These are phyloP conservation scores for Aspergillus hortae DNA, from an alignment of 2,329 filamentous ascomycete genomes.

Conservation along the genomic window DNA sequence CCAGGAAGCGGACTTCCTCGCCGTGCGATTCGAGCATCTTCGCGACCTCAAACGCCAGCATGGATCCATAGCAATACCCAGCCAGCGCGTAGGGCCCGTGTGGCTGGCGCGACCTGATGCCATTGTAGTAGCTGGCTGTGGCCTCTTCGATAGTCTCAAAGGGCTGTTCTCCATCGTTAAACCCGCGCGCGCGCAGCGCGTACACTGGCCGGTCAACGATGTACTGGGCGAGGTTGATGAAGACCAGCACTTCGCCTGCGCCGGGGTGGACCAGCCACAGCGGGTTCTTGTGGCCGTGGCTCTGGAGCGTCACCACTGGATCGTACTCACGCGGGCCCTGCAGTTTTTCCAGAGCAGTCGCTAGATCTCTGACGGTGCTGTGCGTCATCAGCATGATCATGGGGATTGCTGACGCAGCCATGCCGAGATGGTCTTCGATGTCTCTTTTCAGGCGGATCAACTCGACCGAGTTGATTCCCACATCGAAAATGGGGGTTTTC, in stretches of 20 bases:
- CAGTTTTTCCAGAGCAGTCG: conserved; percentile 18
- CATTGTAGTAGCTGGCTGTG: conserved; percentile 37
- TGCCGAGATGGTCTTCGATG: conserved; percentile 27
- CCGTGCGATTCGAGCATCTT: conserved; percentile 43
- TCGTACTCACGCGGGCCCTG: conserved; percentile 19
- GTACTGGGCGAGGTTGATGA: conserved; percentile 27
- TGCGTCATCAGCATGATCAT: conserved; percentile 26
- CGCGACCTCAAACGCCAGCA: conserved; percentile 50
- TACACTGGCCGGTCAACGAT: conserved; percentile 15
- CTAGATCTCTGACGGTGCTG: conserved; percentile 23
- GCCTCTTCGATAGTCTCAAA: conserved; percentile 42
- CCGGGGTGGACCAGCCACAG: conserved; percentile 38
- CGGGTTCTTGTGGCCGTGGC: conserved; percentile 22
- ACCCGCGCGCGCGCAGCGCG: conserved; percentile 14
- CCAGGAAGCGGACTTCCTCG: conserved; percentile 44
- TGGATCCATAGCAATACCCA: conserved; percentile 51
- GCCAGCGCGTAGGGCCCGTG: conserved; percentile 51
- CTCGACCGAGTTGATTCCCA: conserved; percentile 35
- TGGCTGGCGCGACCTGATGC: conserved; percentile 44
- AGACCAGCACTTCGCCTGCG: conserved; percentile 38
- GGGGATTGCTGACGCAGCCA: conserved; percentile 35
- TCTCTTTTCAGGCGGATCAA: conserved; percentile 38
- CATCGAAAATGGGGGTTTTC: conserved; percentile 20
- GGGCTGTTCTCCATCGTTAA: conserved; percentile 26
- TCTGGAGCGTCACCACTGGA: conserved; percentile 28